phyloP scores from a whole-genome alignment of 148 eudicot genomes.

The Selenicereus undatus region DNA sequence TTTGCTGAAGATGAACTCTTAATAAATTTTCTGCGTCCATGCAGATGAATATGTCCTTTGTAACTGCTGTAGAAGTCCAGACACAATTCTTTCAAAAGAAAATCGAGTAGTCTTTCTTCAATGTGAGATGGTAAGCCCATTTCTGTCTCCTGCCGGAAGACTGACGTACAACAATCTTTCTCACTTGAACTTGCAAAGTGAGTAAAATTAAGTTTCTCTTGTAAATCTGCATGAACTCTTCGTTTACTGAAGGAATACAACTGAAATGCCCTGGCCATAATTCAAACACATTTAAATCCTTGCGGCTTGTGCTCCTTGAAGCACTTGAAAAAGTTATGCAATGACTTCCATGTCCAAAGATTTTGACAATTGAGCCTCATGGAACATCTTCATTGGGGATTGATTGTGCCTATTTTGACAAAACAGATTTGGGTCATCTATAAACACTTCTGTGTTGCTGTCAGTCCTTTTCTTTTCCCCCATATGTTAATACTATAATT shows the following conservation, averaged over 20 bases:
- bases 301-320: not conserved
- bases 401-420: not conserved
- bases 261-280: not conserved
- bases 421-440: not conserved
- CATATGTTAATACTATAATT: not conserved
- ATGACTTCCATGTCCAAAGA: not conserved
- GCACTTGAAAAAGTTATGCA: not conserved
- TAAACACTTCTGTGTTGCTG: too few species aligned
- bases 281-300: not conserved
- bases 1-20: not conserved
- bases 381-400: not conserved
- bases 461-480: not conserved
- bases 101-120: conserved; percentile 33
- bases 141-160: not conserved
- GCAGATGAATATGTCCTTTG: conserved; percentile 60
- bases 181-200: not conserved
- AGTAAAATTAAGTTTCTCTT: not conserved
- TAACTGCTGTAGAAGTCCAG: conserved; percentile 46
- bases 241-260: not conserved
- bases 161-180: not conserved
- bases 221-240: not conserved
- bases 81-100: conserved; percentile 42
- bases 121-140: conserved; percentile 41
- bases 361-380: not conserved
- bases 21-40: not conserved